Conservation (phyloP, 257 asterid species). For the Lycium barbarum region DNA sequence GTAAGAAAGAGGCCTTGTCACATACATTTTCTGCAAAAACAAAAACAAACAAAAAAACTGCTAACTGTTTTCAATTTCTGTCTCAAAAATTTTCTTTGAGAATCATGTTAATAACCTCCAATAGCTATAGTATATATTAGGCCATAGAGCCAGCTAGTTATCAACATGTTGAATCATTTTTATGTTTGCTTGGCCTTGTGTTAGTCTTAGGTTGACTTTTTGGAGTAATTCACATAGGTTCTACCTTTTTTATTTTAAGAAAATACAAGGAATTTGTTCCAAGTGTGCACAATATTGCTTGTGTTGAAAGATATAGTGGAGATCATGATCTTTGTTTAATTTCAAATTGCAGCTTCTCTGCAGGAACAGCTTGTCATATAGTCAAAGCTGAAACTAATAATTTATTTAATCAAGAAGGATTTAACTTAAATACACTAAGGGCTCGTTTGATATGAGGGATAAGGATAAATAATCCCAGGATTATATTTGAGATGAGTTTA, state of each 20-base stretch:
- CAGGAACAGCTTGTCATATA: neutral
- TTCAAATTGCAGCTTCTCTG: neutral
- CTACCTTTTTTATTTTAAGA: neutral
- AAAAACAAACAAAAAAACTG: too few species aligned
- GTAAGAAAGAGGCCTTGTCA: slow-evolving; percentile 61
- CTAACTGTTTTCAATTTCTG: neutral
- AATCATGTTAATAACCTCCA: neutral
- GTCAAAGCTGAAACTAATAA: neutral
- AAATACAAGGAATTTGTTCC: neutral
- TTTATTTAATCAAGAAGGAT: neutral
- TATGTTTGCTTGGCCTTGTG: neutral
- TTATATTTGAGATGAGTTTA: too few species aligned
- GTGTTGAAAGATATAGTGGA: neutral
- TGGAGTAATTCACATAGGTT: neutral
- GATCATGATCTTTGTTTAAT: neutral
- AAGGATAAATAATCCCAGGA: too few species aligned
- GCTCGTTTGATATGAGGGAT: too few species aligned
- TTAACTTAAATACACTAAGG: too few species aligned
- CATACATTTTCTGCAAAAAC: slow-evolving; percentile 44
- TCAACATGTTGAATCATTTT: neutral
- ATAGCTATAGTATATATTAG: too few species aligned
- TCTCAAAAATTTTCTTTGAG: neutral
- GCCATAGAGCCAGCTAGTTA: neutral
- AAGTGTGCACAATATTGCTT: neutral
- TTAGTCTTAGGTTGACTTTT: neutral